phyloP scores from a whole-genome alignment of 805 yeast species.

The Saccharomycopsis olivae region DNA sequence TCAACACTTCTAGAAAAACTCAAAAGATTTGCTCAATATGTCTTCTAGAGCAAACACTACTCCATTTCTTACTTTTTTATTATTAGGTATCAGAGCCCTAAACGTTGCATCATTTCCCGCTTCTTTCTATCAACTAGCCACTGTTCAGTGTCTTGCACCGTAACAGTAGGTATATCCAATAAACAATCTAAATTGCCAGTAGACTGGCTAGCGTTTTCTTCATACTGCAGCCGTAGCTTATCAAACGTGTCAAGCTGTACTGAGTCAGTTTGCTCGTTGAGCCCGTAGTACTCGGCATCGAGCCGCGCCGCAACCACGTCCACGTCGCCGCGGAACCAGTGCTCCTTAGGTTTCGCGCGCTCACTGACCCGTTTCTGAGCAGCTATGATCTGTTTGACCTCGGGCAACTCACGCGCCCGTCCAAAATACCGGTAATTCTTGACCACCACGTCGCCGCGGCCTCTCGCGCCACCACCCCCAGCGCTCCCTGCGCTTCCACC shows the following conservation, averaged over 20 bases:
- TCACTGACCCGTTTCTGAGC: slow-evolving; percentile 8
- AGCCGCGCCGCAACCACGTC: too few species aligned
- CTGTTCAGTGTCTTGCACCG: slow-evolving; percentile 8
- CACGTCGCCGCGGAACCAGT: too few species aligned
- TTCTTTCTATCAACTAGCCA: slow-evolving; percentile 14
- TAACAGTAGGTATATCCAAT: too few species aligned
- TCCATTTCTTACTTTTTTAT: background rate
- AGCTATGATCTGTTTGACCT: slow-evolving; percentile 42
- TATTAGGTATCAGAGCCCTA: background rate
- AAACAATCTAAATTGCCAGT: too few species aligned
- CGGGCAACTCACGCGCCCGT: slow-evolving; percentile 71
- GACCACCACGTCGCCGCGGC: slow-evolving; percentile 22
- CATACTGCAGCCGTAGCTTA: too few species aligned
- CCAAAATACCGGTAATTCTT: slow-evolving; percentile 72
- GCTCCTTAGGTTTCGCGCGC: slow-evolving; percentile 5
- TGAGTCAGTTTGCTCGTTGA: too few species aligned
- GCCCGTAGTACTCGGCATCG: too few species aligned
- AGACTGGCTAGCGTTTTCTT: too few species aligned
- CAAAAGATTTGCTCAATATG: background rate
- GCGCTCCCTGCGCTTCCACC: slow-evolving; percentile 60
- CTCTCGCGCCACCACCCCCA: slow-evolving; percentile 36
- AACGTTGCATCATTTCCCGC: slow-evolving; percentile 9
- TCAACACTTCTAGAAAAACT: slow-evolving; percentile 25
- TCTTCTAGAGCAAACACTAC: background rate
- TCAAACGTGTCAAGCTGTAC: too few species aligned